phyloP scores from a whole-genome alignment of 305 asterid genomes.

The Salvia sclarea region DNA sequence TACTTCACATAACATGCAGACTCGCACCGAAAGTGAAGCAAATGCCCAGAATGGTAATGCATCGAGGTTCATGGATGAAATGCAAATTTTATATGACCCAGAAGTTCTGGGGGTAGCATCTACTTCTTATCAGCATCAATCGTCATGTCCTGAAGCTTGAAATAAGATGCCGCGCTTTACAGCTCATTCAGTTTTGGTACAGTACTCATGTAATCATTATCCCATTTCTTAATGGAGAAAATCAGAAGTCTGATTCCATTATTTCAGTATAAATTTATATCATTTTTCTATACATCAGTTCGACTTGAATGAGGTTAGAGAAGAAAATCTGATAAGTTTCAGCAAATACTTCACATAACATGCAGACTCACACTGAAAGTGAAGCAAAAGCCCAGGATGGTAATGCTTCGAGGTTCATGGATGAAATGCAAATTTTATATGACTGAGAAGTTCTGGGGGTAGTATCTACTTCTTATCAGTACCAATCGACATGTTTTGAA shows the following conservation, averaged over 20 bases:
- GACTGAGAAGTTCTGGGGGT: slow-evolving; percentile 1
- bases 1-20: slow-evolving; percentile 12
- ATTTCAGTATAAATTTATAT: slow-evolving; percentile 6
- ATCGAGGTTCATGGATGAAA: slow-evolving; percentile 16
- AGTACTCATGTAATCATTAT: background rate
- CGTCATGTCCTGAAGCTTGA: background rate
- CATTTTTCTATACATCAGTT: background rate
- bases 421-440: slow-evolving; percentile 17
- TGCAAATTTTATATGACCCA: background rate
- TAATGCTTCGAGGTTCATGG: slow-evolving; percentile 12
- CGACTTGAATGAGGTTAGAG: slow-evolving; percentile 24
- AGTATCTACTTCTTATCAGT: slow-evolving; percentile 15
- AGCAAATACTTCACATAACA: slow-evolving; percentile 20
- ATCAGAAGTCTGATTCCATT: slow-evolving; percentile 18
- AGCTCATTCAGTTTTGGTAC: slow-evolving; percentile 21
- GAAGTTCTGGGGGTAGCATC: slow-evolving; percentile 12
- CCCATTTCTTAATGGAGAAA: slow-evolving; percentile 4
- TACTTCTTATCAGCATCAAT: slow-evolving; percentile 13
- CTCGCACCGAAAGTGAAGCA: slow-evolving; percentile 25
- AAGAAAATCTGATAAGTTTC: slow-evolving; percentile 20
- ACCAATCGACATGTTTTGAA: background rate
- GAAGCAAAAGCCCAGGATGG: slow-evolving; percentile 21
- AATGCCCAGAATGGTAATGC: slow-evolving; percentile 24
- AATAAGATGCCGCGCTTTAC: background rate
- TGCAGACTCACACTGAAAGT: slow-evolving; percentile 24